A percentile compares a stretch with the other conserved stretches of the same genome.
These are phyloP conservation scores for Metahyphopichia silvanorum DNA, from an alignment of 805 yeast species.

Conservation along the genomic window DNA sequence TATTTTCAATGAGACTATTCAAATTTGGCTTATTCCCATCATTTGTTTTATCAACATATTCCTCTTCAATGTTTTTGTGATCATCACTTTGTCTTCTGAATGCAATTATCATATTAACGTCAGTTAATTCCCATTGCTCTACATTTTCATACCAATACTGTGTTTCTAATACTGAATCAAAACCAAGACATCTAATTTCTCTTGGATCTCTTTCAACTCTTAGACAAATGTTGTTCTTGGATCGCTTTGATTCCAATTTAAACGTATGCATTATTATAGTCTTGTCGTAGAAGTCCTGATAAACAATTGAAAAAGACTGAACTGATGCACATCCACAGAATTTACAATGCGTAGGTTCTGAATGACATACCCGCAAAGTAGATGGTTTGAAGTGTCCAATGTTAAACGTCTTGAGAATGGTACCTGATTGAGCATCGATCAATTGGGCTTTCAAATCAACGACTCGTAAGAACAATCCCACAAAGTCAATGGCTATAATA, in stretches of 20 bases:
- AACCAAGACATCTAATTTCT: constrained; percentile 86
- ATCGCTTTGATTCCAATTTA: constrained; percentile 60
- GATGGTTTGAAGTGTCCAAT: constrained; percentile 62
- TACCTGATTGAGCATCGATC: constrained; percentile 78
- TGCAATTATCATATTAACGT: constrained; percentile 74
- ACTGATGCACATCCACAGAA: constrained; percentile 90
- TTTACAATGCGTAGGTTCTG: constrained; percentile 83
- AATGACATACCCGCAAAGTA: constrained; percentile 68
- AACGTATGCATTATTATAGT: constrained; percentile 71
- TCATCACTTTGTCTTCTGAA: constrained; percentile 14
- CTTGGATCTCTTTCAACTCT: constrained; percentile 92
- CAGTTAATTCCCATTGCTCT: constrained; percentile 80
- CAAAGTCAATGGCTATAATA: constrained; percentile 60
- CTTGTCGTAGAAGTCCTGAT: constrained; percentile 56
- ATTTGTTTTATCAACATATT: constrained; percentile 3
- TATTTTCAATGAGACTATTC: constrained; percentile 2
- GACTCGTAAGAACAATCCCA: constrained; percentile 70
- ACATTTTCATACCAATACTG: constrained; percentile 63
- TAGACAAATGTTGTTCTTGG: constrained; percentile 76
- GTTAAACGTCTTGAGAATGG: constrained; percentile 55
- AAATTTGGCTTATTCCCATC: background rate
- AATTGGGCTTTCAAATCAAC: constrained; percentile 56
- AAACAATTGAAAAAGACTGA: constrained; percentile 66
- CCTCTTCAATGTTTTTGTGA: constrained; percentile 13
- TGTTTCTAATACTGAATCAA: constrained; percentile 68